Evolutionary conservation across 352 stramenopile genomes (phyloP).

Genomic region (Pythium apleroticum): DNA sequence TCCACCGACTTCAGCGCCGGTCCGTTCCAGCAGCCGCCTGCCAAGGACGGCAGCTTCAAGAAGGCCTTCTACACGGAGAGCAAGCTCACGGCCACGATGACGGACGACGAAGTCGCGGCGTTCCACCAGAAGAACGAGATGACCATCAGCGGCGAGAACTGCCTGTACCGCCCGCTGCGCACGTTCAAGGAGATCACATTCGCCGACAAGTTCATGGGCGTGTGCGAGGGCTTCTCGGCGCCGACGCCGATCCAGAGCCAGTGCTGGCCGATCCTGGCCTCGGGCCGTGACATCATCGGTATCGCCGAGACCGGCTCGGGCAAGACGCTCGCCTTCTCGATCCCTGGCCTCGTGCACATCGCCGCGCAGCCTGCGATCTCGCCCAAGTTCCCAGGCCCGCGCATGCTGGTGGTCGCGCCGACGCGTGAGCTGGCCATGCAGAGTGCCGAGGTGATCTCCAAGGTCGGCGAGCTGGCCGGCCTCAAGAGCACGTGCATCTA

Average conservation of each 20-base stretch:
- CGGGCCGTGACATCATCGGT: conserved; percentile 87
- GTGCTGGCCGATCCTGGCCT: conserved; percentile 93
- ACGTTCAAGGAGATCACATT: conserved; percentile 72
- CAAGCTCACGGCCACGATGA: conserved; percentile 66
- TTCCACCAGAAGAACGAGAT: conserved; percentile 88
- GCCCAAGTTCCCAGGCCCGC: conserved; percentile 60
- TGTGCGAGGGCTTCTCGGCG: conserved; percentile 85
- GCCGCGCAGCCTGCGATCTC: conserved; percentile 56
- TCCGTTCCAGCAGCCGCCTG: conserved; percentile 69
- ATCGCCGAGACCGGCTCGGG: conserved; percentile 94
- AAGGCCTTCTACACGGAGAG: conserved; percentile 87
- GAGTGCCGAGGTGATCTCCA: conserved; percentile 89
- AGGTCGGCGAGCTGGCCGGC: conserved; percentile 88
- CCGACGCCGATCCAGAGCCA: conserved; percentile 98
- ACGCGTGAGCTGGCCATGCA: conserved; percentile 95
- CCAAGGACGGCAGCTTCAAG: conserved; percentile 70
- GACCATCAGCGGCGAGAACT: conserved; percentile 84
- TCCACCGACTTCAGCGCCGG: conserved; percentile 66
- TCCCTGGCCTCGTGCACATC: conserved; percentile 92
- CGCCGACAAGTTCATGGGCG: conserved; percentile 87
- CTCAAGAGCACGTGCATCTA: conserved; percentile 93
- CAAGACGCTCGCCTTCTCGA: conserved; percentile 96
- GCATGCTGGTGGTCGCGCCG: conserved; percentile 93
- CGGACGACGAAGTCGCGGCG: conserved; percentile 73
- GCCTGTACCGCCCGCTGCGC: conserved; percentile 84